Conservation (phyloP, 345 rosid genomes). For the Mercurialis annua region DNA sequence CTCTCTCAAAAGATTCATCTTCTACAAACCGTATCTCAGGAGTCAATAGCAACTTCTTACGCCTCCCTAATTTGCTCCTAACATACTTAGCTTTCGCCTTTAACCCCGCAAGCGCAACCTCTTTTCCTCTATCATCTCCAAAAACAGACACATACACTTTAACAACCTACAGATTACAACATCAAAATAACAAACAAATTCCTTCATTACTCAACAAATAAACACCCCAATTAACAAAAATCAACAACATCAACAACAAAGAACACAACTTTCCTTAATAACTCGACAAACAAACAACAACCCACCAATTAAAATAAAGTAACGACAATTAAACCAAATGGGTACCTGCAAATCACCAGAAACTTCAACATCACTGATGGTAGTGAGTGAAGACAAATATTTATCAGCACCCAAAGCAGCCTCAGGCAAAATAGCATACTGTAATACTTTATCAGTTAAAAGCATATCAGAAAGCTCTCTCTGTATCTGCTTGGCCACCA, state of each 20-base stretch:
- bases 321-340: not conserved
- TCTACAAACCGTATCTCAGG: constrained; percentile 92
- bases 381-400: constrained; percentile 79
- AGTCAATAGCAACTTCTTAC: constrained; percentile 83
- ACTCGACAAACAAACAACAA: not conserved
- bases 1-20: constrained; percentile 85
- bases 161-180: constrained; percentile 51
- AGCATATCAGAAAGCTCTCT: constrained; percentile 93
- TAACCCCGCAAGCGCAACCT: constrained; percentile 78
- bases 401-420: constrained; percentile 83
- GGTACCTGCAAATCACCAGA: constrained; percentile 76
- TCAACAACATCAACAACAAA: not conserved
- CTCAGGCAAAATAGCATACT: constrained; percentile 79
- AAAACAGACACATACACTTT: constrained; percentile 93
- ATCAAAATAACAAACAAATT: not conserved
- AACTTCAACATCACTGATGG: constrained; percentile 82
- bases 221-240: not conserved
- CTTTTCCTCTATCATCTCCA: constrained; percentile 95
- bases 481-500: constrained; percentile 84
- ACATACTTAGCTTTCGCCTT: constrained; percentile 80
- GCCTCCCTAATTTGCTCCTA: constrained; percentile 70
- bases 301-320: not conserved
- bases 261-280: not conserved
- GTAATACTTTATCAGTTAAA: constrained; percentile 74
- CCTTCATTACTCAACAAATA: not conserved